A percentile compares a stretch with the other conserved stretches of the same genome.
Evolutionary conservation across 2,329 filamentous ascomycete genomes (phyloP).

Genomic region (Diplodia seriata): DNA sequence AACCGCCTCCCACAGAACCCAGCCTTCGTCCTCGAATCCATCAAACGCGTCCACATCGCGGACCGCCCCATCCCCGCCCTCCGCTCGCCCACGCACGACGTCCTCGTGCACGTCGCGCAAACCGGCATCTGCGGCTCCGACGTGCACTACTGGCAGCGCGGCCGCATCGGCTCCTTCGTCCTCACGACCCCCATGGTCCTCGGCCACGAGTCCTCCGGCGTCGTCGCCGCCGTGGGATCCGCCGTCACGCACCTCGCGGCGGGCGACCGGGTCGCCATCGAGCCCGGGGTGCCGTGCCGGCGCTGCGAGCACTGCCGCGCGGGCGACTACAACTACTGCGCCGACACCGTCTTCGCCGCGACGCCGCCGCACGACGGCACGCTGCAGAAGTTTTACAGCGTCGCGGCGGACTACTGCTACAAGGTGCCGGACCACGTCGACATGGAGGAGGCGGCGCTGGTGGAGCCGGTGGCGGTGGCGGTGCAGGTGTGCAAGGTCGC

Average conservation of each 20-base stretch:
- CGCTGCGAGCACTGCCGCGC: constrained; percentile 34
- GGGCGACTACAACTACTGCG: constrained; percentile 35
- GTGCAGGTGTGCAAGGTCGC: constrained; percentile 39
- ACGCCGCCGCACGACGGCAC: constrained; percentile 40
- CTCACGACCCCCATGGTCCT: constrained; percentile 36
- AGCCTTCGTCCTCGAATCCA: constrained; percentile 56
- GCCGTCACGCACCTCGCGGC: constrained; percentile 35
- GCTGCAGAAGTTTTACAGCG: constrained; percentile 39
- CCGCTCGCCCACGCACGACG: constrained; percentile 34
- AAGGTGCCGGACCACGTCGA: constrained; percentile 39
- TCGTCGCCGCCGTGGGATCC: constrained; percentile 33
- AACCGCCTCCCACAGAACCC: no score
- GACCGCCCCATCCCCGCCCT: constrained; percentile 50
- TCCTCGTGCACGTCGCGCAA: constrained; percentile 32
- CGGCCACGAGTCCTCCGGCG: constrained; percentile 38
- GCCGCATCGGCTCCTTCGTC: constrained; percentile 35
- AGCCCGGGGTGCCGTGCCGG: constrained; percentile 38
- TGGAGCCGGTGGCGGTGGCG: constrained; percentile 41
- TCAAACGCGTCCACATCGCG: constrained; percentile 56
- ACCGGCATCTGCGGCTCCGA: constrained; percentile 35
- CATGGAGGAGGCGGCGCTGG: constrained; percentile 40
- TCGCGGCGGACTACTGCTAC: constrained; percentile 41
- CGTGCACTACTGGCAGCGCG: constrained; percentile 36
- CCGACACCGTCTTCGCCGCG: constrained; percentile 34
- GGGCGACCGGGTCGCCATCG: constrained; percentile 38